Evolutionary conservation across 345 rosid species (phyloP).

Genomic region (Rhodamnia rubescens): DNA sequence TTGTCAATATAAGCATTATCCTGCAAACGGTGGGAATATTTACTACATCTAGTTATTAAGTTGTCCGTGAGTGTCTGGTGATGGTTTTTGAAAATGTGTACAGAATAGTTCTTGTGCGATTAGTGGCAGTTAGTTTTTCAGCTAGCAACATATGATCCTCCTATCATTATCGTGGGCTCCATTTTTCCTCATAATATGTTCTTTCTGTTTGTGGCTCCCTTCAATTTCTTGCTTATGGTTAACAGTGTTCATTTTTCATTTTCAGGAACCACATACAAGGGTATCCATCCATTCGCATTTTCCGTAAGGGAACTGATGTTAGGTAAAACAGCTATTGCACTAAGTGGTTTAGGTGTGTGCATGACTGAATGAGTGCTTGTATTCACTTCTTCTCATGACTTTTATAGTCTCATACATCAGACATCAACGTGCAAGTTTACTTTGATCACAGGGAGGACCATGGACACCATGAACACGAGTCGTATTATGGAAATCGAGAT

Average conservation of each 20-base stretch:
- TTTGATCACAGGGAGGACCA: constrained; percentile 60
- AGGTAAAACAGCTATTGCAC: constrained; percentile 23
- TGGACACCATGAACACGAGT: constrained; percentile 93
- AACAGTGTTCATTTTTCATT: neutral
- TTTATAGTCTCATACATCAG: neutral
- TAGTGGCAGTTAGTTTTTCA: neutral
- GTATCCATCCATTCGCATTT: constrained; percentile 97
- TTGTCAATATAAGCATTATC: neutral
- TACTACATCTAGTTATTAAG: neutral
- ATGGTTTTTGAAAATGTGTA: neutral
- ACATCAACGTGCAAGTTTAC: neutral
- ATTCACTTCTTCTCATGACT: neutral
- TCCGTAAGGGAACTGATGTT: constrained; percentile 90
- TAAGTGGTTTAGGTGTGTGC: neutral
- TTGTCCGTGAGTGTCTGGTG: neutral
- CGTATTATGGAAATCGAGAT: constrained; percentile 98
- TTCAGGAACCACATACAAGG: constrained; percentile 93
- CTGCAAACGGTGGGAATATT: neutral
- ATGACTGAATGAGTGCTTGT: neutral
- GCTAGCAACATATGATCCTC: neutral
- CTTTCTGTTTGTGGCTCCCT: neutral
- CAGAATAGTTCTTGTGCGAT: neutral
- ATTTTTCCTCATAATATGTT: neutral
- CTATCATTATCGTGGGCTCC: neutral
- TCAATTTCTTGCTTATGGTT: neutral